These are phyloP conservation scores for Tagetes patula DNA, from an alignment of 129 eudicot species.

Conservation along the genomic window DNA sequence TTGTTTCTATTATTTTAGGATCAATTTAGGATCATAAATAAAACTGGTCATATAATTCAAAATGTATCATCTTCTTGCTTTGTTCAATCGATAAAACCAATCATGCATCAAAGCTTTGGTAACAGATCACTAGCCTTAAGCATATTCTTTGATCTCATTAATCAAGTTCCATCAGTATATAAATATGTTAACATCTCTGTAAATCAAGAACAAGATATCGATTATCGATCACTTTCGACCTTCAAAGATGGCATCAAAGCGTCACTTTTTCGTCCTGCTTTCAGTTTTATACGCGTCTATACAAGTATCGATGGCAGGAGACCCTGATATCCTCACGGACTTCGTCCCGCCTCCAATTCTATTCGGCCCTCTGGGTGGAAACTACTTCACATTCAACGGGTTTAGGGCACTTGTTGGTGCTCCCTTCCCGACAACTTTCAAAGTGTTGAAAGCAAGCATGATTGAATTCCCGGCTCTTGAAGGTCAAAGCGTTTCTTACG, in stretches of 20 bases:
- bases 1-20: neutral
- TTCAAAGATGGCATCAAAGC: constrained; percentile 28
- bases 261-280: constrained; percentile 11
- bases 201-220: constrained; percentile 11
- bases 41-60: neutral
- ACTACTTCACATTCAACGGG: constrained; percentile 30
- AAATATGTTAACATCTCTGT: neutral
- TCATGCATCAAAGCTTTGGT: neutral
- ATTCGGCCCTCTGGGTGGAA: neutral
- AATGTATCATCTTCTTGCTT: neutral
- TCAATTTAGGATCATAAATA: neutral
- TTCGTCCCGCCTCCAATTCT: constrained; percentile 15
- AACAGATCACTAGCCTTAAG: neutral
- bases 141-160: neutral
- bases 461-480: constrained; percentile 27
- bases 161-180: constrained; percentile 7
- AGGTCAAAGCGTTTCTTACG: constrained; percentile 23
- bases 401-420: constrained; percentile 23
- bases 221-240: neutral
- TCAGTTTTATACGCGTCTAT: constrained; percentile 19
- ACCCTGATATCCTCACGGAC: constrained; percentile 32
- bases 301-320: constrained; percentile 17
- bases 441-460: constrained; percentile 34
- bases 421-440: constrained; percentile 17
- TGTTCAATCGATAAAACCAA: constrained; percentile 19